Evolutionary conservation across 148 eudicot genomes (phyloP).

Genomic region (Fagopyrum homotropicum): DNA sequence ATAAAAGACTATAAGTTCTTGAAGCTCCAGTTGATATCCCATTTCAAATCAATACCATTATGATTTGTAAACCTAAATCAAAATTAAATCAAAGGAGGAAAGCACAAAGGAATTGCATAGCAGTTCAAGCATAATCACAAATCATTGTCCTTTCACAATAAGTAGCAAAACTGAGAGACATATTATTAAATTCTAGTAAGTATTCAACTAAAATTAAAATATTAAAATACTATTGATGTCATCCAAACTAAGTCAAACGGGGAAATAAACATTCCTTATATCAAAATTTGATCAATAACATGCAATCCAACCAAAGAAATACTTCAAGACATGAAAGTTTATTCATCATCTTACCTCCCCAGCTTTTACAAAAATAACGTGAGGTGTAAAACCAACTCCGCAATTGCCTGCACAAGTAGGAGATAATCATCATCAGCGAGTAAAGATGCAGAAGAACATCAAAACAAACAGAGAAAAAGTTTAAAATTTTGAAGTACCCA

Average conservation of each 20-base stretch:
- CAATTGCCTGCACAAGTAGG: slow-evolving; percentile 42
- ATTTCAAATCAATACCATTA: background rate
- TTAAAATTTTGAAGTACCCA: slow-evolving; percentile 34
- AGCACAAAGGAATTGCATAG: background rate
- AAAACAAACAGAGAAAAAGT: background rate
- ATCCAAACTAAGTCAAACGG: background rate
- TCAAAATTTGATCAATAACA: background rate
- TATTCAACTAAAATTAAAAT: background rate
- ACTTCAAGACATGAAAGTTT: background rate
- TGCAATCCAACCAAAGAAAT: background rate
- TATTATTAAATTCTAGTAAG: background rate
- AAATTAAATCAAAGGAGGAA: background rate
- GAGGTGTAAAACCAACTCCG: slow-evolving; percentile 80
- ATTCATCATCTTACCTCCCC: slow-evolving; percentile 51
- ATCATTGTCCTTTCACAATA: background rate
- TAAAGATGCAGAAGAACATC: background rate
- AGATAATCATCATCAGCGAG: background rate
- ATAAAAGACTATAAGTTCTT: background rate
- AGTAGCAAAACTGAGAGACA: background rate
- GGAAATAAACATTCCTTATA: background rate
- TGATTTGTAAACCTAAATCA: background rate
- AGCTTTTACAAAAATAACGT: slow-evolving; percentile 63
- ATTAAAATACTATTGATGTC: background rate
- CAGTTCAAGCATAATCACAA: background rate
- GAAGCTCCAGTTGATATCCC: background rate